phyloP scores from a whole-genome alignment of 2,329 filamentous ascomycete genomes.

The Epichloe baconii region DNA sequence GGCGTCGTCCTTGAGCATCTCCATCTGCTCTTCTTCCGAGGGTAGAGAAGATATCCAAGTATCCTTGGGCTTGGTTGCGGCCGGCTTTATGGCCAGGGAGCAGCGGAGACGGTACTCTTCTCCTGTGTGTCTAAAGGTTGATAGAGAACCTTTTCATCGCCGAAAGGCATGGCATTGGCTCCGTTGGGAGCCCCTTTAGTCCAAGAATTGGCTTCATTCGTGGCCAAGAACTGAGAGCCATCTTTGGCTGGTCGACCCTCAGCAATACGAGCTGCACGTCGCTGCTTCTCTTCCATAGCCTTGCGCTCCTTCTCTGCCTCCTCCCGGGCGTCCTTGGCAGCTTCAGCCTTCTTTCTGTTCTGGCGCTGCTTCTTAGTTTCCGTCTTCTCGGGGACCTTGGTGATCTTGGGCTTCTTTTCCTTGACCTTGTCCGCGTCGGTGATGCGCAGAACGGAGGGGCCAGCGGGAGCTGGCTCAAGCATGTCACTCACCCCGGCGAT shows the following conservation, averaged over 20 bases:
- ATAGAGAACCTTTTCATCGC: conserved; percentile 20
- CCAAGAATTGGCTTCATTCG: conserved; percentile 31
- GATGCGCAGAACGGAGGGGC: conserved; percentile 65
- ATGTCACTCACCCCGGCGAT: conserved; percentile 75
- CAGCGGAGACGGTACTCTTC: conserved; percentile 13
- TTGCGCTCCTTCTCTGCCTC: conserved; percentile 70
- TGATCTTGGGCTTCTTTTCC: conserved; percentile 49
- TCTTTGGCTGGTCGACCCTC: conserved; percentile 78
- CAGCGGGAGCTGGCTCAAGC: conserved; percentile 60
- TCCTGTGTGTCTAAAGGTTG: conserved; percentile 49
- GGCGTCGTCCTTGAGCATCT: conserved; percentile 37
- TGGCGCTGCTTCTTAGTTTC: conserved; percentile 95
- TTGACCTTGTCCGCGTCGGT: conserved; percentile 53
- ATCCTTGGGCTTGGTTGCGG: conserved; percentile 20
- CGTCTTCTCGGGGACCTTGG: conserved; percentile 49
- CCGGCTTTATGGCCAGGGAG: conserved; percentile 19
- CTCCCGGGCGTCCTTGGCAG: conserved; percentile 59
- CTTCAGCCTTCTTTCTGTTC: conserved; percentile 79
- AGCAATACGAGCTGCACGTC: conserved; percentile 65
- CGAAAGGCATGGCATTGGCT: conserved; percentile 18
- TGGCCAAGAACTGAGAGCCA: conserved; percentile 47
- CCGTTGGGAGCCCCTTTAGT: conserved; percentile 23
- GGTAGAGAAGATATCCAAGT: conserved; percentile 39
- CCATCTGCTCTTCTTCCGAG: conserved; percentile 50
- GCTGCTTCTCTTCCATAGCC: conserved; percentile 66